Percentiles rank a stretch among this genome's conserved stretches.
Conservation (phyloP, 108 stramenopile genomes). For the Mayamaea pseudoterrestris region DNA sequence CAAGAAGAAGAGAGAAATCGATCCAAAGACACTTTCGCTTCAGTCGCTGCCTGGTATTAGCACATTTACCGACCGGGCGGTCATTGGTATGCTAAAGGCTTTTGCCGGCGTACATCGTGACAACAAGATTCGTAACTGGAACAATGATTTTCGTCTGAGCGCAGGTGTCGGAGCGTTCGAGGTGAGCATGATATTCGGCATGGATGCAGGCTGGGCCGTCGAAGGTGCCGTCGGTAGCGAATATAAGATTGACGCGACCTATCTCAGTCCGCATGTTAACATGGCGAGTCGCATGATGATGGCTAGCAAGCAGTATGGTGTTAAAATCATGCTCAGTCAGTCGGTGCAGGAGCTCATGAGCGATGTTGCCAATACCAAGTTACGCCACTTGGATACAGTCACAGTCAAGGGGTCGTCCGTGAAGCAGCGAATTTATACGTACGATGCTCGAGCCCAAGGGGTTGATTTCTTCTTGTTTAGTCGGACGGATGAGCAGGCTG, state of each 20-base stretch:
- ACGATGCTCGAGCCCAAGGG: slow-evolving; percentile 60
- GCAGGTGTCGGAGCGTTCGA: slow-evolving; percentile 38
- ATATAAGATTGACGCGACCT: slow-evolving; percentile 95
- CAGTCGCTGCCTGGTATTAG: slow-evolving; percentile 49
- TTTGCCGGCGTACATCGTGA: slow-evolving; percentile 73
- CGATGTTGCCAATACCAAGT: slow-evolving; percentile 34
- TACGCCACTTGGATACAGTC: slow-evolving; percentile 65
- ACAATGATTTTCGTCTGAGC: slow-evolving; percentile 49
- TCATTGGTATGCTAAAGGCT: slow-evolving; percentile 71
- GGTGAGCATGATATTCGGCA: slow-evolving; percentile 73
- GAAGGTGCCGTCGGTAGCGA: slow-evolving; percentile 87
- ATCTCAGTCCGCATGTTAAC: slow-evolving; percentile 91
- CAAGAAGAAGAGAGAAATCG: neutral
- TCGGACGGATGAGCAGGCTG: slow-evolving; percentile 58
- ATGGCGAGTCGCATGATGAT: slow-evolving; percentile 92
- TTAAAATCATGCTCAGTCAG: slow-evolving; percentile 48
- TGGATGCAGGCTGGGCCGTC: slow-evolving; percentile 95
- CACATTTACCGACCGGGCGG: slow-evolving; percentile 65
- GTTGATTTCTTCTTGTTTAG: slow-evolving; percentile 66
- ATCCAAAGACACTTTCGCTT: slow-evolving; percentile 9
- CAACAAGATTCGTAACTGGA: slow-evolving; percentile 46
- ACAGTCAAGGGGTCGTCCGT: slow-evolving; percentile 77
- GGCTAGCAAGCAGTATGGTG: slow-evolving; percentile 84
- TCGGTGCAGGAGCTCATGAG: slow-evolving; percentile 60
- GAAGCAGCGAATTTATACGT: slow-evolving; percentile 68